Evolutionary conservation across 2,329 filamentous ascomycete genomes (phyloP).

Genomic region (Claviceps sp.): DNA sequence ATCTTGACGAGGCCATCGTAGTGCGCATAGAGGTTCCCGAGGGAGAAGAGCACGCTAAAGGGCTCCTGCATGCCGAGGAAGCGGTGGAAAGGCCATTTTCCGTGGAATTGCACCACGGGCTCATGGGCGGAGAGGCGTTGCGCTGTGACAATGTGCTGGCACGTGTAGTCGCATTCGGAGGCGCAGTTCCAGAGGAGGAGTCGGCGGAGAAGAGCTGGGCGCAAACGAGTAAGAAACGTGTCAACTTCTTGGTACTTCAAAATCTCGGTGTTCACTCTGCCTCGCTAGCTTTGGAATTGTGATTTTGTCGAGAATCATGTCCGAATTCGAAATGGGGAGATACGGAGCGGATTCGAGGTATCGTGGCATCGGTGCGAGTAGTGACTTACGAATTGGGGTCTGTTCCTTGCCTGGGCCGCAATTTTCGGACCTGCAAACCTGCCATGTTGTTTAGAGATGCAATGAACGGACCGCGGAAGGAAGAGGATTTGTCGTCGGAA

Average conservation of each 20-base stretch:
- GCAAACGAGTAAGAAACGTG: neutral
- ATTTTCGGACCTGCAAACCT: slow-evolving; percentile 74
- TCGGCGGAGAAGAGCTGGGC: slow-evolving; percentile 64
- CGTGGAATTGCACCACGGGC: slow-evolving; percentile 82
- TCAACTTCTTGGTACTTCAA: neutral
- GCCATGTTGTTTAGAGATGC: neutral
- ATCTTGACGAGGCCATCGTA: slow-evolving; percentile 61
- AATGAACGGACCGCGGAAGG: neutral
- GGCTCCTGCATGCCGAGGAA: slow-evolving; percentile 91
- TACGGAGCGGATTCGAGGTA: too few species aligned
- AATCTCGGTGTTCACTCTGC: too few species aligned
- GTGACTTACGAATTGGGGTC: slow-evolving; percentile 54
- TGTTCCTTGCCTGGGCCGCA: slow-evolving; percentile 49
- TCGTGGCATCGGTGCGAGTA: neutral
- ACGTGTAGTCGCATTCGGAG: slow-evolving; percentile 93
- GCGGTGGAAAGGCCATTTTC: slow-evolving; percentile 95
- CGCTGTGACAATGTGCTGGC: slow-evolving; percentile 82
- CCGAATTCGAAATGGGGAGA: too few species aligned
- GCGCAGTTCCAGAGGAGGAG: slow-evolving; percentile 87
- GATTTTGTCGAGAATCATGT: too few species aligned
- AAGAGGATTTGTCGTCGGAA: neutral
- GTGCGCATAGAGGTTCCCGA: slow-evolving; percentile 84
- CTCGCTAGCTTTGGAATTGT: too few species aligned
- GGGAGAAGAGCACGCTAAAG: slow-evolving; percentile 81
- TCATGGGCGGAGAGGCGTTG: slow-evolving; percentile 52